Percentiles rank a stretch among this genome's conserved stretches.
Conservation (phyloP, 179 eudicot species). For the Silene coronaria region DNA sequence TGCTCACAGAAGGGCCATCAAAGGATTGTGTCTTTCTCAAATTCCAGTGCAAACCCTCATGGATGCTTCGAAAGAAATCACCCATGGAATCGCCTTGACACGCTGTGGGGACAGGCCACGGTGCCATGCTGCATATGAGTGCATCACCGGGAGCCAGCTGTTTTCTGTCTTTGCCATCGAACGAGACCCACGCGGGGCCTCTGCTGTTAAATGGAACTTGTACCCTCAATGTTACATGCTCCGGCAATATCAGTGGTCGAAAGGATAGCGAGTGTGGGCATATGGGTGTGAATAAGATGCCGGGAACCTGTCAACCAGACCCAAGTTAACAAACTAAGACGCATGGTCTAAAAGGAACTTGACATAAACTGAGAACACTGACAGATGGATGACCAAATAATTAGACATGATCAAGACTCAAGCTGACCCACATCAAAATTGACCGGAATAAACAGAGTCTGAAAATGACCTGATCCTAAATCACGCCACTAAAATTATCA, state of each 20-base stretch:
- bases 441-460: too few relatives aligned
- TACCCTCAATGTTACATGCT: slow-evolving; percentile 77
- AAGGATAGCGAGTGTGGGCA: slow-evolving; percentile 97
- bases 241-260: slow-evolving; percentile 91
- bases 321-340: not conserved
- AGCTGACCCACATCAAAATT: not conserved
- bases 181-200: slow-evolving; percentile 90
- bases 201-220: slow-evolving; percentile 83
- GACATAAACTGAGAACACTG: too few relatives aligned
- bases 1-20: slow-evolving; percentile 52
- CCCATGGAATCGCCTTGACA: slow-evolving; percentile 75
- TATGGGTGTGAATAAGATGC: slow-evolving; percentile 87
- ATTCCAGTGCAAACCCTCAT: slow-evolving; percentile 95
- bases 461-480: too few relatives aligned
- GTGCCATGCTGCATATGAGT: slow-evolving; percentile 90
- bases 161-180: slow-evolving; percentile 85
- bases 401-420: too few relatives aligned
- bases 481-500: too few relatives aligned
- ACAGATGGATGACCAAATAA: too few relatives aligned
- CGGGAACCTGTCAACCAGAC: slow-evolving; percentile 63
- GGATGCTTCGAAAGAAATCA: slow-evolving; percentile 88
- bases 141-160: slow-evolving; percentile 84
- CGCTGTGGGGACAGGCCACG: slow-evolving; percentile 97
- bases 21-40: slow-evolving; percentile 76
- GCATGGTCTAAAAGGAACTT: not conserved